Evolutionary conservation across 129 eudicot species (phyloP).

Genomic region (Flaveria trinervia): DNA sequence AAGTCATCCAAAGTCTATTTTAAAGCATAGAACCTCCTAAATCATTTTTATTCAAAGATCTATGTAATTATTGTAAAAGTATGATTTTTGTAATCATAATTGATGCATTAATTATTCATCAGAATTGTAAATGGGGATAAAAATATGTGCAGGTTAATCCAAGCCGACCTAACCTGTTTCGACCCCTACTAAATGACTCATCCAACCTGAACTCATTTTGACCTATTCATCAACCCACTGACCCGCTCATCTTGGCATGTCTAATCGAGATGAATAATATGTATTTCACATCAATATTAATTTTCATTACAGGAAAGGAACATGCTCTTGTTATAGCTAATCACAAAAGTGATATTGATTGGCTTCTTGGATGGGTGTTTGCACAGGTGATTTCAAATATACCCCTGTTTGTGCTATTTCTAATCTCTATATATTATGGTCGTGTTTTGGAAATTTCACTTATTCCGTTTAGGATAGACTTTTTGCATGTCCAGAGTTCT

Average conservation of each 20-base stretch:
- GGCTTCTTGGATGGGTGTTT: slow-evolving; percentile 98
- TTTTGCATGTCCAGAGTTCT: not conserved
- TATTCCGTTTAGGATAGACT: slow-evolving; percentile 7
- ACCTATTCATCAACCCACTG: not conserved
- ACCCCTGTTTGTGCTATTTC: slow-evolving; percentile 7
- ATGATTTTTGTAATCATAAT: not conserved
- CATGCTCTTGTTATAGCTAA: slow-evolving; percentile 85
- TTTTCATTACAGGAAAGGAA: slow-evolving; percentile 71
- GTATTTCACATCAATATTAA: slow-evolving; percentile 9
- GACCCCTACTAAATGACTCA: not conserved
- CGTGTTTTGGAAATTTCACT: slow-evolving; percentile 14
- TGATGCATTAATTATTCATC: not conserved
- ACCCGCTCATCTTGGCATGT: not conserved
- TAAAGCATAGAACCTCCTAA: slow-evolving; percentile 1
- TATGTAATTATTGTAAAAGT: not conserved
- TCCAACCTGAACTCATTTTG: not conserved
- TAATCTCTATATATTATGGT: not conserved
- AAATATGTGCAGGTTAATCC: not conserved
- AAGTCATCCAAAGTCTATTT: not conserved
- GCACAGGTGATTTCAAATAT: slow-evolving; percentile 65
- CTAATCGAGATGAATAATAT: not conserved
- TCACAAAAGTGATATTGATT: slow-evolving; percentile 94
- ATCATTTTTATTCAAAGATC: not conserved
- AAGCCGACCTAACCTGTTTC: not conserved
- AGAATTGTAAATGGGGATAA: not conserved